Evolutionary conservation across 1,284 basidiomycete genomes (phyloP), one percentile per base, ranked within the genome.

Genomic region (Malassezia dermatis): DNA sequence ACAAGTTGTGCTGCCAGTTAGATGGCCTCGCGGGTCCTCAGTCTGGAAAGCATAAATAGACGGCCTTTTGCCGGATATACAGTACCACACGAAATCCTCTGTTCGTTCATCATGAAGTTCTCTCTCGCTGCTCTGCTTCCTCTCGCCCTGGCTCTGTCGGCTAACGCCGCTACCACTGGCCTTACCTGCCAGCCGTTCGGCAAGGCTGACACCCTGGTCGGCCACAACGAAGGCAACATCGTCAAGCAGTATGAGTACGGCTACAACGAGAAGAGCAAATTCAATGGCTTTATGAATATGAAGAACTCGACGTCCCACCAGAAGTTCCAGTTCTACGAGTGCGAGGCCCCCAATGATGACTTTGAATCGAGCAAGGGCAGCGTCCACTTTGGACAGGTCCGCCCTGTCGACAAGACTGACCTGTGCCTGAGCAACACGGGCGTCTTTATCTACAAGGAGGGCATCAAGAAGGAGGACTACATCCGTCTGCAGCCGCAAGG

Each of bases 281-380:
- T 27, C 41, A 3, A 43, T 4, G 27, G 27, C 24, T 24, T 28
- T n/a, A 8, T 43, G 13, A 6, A 27, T 11, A 8, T 43, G 12
- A 43, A 27, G 13, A 28, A 27, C 24, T 27, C 41, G 27, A 28
- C 23, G 24, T 4, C 24, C 24, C n/a, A 43, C 41, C 41, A 43
- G 24, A 27, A 27, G 41, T 43, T 43, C 41, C 24, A 43, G 41
- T 43, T 43, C 24, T 43, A 43, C 41, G 24, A 43, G n/a, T 43
- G 41, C 24, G 24, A 43, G 13, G 41, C 27, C 1, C 41, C 41
- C 24, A 11, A 8, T 7, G 24, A 13, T 6, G 13, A 27, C 13
- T 43, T 27, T n/a, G 24, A 43, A 1, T n/a, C 24, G 12, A 13
- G 12, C 24, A 24, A 43, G 4, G 41, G 27, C 41, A 15, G 4